Evolutionary conservation across 108 stramenopile genomes (phyloP).

Genomic region (Aurantiochytrium sp.): DNA sequence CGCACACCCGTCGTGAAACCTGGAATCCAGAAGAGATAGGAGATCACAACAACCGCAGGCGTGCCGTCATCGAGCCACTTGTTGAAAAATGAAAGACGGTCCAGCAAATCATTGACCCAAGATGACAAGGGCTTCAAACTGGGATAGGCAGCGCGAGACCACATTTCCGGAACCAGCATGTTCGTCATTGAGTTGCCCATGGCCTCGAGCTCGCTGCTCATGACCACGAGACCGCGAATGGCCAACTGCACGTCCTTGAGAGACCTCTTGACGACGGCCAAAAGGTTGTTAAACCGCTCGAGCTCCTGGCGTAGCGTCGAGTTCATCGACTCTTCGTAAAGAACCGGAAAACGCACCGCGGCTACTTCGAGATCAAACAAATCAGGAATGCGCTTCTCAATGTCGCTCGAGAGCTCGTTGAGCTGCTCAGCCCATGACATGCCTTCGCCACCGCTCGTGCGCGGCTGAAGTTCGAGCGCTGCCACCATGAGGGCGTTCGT

Average conservation of each 20-base stretch:
- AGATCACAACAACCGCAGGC: conserved; percentile 49
- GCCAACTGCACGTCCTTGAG: conserved; percentile 50
- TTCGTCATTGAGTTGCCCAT: conserved; percentile 58
- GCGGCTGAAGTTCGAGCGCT: conserved; percentile 53
- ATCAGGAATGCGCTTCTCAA: conserved; percentile 35
- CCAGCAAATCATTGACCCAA: conserved; percentile 54
- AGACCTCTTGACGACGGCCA: conserved; percentile 24
- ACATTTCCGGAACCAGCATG: conserved; percentile 44
- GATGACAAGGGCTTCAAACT: conserved; percentile 54
- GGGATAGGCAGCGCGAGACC: conserved; percentile 48
- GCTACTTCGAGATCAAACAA: conserved; percentile 51
- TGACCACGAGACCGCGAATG: conserved; percentile 55
- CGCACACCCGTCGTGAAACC: conserved; percentile 61
- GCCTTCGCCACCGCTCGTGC: conserved; percentile 39
- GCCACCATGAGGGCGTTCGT: conserved; percentile 47
- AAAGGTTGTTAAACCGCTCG: conserved; percentile 51
- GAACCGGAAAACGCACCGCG: conserved; percentile 52
- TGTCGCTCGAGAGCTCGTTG: conserved; percentile 46
- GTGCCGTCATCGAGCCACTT: conserved; percentile 36
- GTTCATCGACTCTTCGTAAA: conserved; percentile 61
- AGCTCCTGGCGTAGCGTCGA: conserved; percentile 60
- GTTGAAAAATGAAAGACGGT: conserved; percentile 38
- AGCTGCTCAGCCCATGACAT: conserved; percentile 46
- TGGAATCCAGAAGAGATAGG: conserved; percentile 60
- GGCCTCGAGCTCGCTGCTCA: conserved; percentile 54